Percentiles rank a stretch among this genome's conserved stretches.
These are phyloP conservation scores for Cenchrus fungigraminus DNA, from an alignment of 176 grass and related monocot species.

Conservation along the genomic window DNA sequence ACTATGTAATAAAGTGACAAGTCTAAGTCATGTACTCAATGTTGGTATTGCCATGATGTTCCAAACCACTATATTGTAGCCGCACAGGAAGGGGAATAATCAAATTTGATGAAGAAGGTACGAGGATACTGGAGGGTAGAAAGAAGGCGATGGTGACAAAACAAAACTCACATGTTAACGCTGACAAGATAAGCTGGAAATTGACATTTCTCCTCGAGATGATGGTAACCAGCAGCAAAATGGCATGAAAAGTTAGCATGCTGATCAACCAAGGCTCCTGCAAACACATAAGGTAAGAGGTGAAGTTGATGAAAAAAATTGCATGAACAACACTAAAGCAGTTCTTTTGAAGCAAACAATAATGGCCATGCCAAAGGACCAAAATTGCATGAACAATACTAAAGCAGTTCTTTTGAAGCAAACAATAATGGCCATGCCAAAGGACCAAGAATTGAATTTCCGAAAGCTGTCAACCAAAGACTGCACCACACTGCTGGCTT, in stretches of 20 bases:
- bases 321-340: background rate
- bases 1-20: background rate
- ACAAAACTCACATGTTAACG: slow-evolving; percentile 68
- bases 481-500: background rate
- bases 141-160: background rate
- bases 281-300: background rate
- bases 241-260: slow-evolving; percentile 59
- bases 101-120: background rate
- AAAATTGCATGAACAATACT: background rate
- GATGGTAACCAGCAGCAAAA: slow-evolving; percentile 79
- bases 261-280: slow-evolving; percentile 93
- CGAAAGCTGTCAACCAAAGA: background rate
- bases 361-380: background rate
- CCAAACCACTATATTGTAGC: background rate
- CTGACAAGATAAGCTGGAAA: slow-evolving; percentile 80
- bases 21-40: slow-evolving; percentile 1
- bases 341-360: background rate
- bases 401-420: background rate
- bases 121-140: background rate
- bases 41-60: background rate
- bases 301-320: background rate
- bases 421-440: background rate
- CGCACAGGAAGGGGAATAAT: background rate
- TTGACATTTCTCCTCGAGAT: slow-evolving; percentile 86
- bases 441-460: background rate